Percentiles rank a stretch among this genome's conserved stretches.
Conservation (phyloP, 2,329 filamentous ascomycete genomes). For the Fusarium falciforme region DNA sequence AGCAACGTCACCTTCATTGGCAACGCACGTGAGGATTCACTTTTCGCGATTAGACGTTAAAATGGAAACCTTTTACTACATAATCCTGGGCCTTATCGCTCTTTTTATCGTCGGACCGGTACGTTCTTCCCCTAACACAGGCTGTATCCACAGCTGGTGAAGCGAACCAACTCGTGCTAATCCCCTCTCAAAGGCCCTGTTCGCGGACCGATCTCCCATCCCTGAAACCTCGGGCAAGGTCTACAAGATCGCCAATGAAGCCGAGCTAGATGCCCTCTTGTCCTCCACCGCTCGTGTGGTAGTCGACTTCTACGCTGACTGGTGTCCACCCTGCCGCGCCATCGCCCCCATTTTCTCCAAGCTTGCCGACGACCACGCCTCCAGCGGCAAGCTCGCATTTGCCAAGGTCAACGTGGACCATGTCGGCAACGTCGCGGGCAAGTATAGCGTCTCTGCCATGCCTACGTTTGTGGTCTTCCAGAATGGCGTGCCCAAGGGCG, state of each 20-base stretch:
- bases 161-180: constrained; percentile 3
- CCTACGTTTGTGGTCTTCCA: constrained; percentile 89
- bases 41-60: not conserved
- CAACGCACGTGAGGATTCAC: not conserved
- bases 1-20: not conserved
- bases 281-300: constrained; percentile 69
- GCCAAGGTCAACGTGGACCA: constrained; percentile 92
- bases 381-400: constrained; percentile 71
- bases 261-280: constrained; percentile 44
- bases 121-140: not conserved
- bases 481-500: constrained; percentile 64
- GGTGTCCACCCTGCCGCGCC: constrained; percentile 93
- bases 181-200: constrained; percentile 14
- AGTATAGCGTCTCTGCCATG: constrained; percentile 87
- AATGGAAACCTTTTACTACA: constrained; percentile 37
- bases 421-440: constrained; percentile 76
- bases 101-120: constrained; percentile 31
- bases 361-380: constrained; percentile 34
- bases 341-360: constrained; percentile 76
- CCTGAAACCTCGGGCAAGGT: constrained; percentile 54
- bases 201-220: constrained; percentile 47
- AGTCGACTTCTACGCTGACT: constrained; percentile 86
- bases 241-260: constrained; percentile 45
- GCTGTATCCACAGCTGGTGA: not conserved
- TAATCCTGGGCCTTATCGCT: constrained; percentile 30